Evolutionary conservation across 495 filamentous ascomycete species (phyloP).

Genomic region (Lepidopterella palustris): DNA sequence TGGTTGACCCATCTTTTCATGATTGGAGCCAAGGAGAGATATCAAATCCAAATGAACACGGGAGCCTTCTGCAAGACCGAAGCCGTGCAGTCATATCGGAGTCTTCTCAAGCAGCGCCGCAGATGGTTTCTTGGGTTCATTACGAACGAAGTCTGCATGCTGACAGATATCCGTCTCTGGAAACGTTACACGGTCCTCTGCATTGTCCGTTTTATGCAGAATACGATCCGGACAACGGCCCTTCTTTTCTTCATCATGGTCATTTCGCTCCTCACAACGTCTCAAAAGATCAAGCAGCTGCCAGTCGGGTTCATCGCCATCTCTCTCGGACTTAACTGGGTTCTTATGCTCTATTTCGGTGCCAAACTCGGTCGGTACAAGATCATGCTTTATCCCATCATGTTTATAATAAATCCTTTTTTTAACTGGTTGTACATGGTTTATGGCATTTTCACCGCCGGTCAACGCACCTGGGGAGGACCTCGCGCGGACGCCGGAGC

Average conservation of each 20-base stretch:
- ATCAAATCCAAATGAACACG: constrained; percentile 96
- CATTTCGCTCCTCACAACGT: constrained; percentile 79
- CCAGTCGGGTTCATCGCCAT: constrained; percentile 93
- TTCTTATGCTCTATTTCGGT: constrained; percentile 96
- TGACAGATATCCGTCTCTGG: constrained; percentile 91
- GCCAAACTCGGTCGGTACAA: constrained; percentile 81
- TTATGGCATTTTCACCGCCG: constrained; percentile 80
- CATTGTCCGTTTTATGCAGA: constrained; percentile 85
- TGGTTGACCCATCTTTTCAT: constrained; percentile 99
- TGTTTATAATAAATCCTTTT: constrained; percentile 94
- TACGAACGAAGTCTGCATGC: constrained; percentile 97
- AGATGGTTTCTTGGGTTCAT: constrained; percentile 98
- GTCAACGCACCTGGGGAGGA: constrained; percentile 94
- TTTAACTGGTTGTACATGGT: constrained; percentile 99
- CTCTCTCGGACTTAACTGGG: constrained; percentile 90
- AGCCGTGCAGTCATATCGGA: constrained; percentile 81
- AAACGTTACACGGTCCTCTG: constrained; percentile 85
- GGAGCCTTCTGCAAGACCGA: constrained; percentile 98
- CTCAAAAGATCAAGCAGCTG: constrained; percentile 65
- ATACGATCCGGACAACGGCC: constrained; percentile 93
- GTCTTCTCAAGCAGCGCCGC: constrained; percentile 88
- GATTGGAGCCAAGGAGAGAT: constrained; percentile 87
- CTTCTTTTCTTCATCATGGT: constrained; percentile 95
- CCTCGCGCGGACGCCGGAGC: constrained; percentile 86
- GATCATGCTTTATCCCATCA: constrained; percentile 87